These are phyloP conservation scores for Chalciporus chontae DNA, from an alignment of 768 basidiomycete genomes.

Conservation along the genomic window DNA sequence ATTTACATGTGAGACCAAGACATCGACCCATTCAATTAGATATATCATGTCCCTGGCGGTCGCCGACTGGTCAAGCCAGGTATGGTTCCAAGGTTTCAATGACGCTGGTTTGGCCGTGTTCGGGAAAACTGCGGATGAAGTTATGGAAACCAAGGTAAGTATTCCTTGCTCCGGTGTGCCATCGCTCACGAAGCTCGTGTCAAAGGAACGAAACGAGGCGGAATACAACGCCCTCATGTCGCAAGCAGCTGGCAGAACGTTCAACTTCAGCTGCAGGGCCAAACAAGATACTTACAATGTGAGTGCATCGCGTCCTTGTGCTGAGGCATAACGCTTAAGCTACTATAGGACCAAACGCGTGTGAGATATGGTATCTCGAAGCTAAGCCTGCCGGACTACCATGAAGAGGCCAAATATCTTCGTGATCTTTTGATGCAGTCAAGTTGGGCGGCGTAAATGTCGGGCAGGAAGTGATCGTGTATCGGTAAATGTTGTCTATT, in stretches of 20 bases:
- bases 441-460: constrained; percentile 45
- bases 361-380: constrained; percentile 80
- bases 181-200: neutral
- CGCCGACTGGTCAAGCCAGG: constrained; percentile 85
- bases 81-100: constrained; percentile 95
- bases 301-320: constrained; percentile 25
- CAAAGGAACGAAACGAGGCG: constrained; percentile 58
- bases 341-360: constrained; percentile 67
- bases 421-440: constrained; percentile 53
- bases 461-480: neutral
- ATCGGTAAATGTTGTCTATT: neutral
- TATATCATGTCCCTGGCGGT: constrained; percentile 84
- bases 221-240: constrained; percentile 59
- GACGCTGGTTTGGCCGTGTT: constrained; percentile 80
- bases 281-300: constrained; percentile 87
- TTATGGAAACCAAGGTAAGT: constrained; percentile 67
- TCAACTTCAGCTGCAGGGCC: constrained; percentile 82
- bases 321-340: neutral
- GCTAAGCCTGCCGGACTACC: constrained; percentile 64
- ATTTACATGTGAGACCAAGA: neutral
- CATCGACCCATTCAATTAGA: constrained; percentile 32
- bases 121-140: constrained; percentile 73
- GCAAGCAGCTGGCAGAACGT: constrained; percentile 63
- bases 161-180: neutral
- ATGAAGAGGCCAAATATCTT: constrained; percentile 58